Percentiles rank a stretch among this genome's conserved stretches.
phyloP scores from a whole-genome alignment of 371 early-diverging fungal genomes.

The Dinochytrium kinnereticum region DNA sequence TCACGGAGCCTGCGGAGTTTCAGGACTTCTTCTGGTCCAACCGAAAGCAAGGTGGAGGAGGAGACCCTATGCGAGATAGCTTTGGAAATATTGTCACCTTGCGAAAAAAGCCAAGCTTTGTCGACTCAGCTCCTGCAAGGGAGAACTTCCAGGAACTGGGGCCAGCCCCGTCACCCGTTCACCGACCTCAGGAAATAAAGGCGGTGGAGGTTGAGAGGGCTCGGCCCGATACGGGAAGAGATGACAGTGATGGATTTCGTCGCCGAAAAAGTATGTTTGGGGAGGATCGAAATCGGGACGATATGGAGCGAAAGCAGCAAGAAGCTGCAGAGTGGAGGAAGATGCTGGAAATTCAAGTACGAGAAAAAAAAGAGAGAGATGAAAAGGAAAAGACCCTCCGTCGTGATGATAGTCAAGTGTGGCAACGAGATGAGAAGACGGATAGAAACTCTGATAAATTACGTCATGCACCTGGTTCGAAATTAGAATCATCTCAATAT shows the following conservation, averaged over 20 bases:
- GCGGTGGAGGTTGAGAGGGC: background rate
- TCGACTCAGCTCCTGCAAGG: no score
- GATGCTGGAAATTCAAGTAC: background rate
- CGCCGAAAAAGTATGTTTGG: background rate
- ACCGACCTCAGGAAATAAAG: background rate
- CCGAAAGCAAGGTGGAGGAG: background rate
- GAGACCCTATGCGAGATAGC: background rate
- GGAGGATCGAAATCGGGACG: background rate
- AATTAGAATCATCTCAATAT: no score
- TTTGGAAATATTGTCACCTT: background rate
- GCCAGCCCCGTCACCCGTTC: background rate
- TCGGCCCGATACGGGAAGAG: background rate
- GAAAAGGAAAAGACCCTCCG: background rate
- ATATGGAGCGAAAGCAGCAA: background rate
- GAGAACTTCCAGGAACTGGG: no score
- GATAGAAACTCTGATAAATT: no score
- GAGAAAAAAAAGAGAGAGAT: conserved; percentile 4
- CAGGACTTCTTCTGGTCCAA: background rate
- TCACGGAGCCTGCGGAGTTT: background rate
- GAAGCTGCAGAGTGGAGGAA: conserved; percentile 8
- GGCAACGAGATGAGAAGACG: no score
- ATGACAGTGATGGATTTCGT: background rate
- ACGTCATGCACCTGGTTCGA: no score
- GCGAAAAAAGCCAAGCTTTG: background rate
- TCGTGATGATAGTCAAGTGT: background rate